Evolutionary conservation across 345 rosid genomes (phyloP), one percentile per base, ranked within the genome.

Genomic region (Punica granatum): DNA sequence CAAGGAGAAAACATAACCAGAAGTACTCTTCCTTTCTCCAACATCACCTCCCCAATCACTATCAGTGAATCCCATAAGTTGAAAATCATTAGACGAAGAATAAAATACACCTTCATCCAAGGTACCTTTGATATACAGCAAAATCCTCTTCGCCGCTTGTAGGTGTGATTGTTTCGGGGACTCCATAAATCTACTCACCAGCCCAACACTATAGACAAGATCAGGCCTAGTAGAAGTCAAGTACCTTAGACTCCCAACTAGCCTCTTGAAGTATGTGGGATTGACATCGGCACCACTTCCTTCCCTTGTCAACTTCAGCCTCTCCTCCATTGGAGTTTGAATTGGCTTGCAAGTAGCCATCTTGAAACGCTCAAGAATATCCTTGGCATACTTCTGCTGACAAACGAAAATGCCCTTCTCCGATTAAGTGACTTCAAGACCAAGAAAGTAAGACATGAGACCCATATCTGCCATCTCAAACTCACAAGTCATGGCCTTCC

Each of bases 391-490:
- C 32, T 21, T 62, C 44, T 61, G 46, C n/a, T 3, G 60, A 16
- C 9, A 44, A 28, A 43, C 25, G 16, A 65, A 65, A 23, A 65
- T 41, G 3, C 56, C 56, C 39, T 5, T 8, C 7, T 6, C 1
- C 1, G n/a, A 33, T 63, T 69, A 37, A 6, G 25, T 1, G 31
- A 46, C 49, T 61, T 69, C 8, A 25, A 69, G 33, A 31, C 73
- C 53, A 23, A 62, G 42, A 48, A 70, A 70, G n/a, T 23, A 63
- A 2, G 46, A 26, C 61, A 70, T 69, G 14, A 61, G 25, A 6
- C 67, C 48, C 7, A 61, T 56, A 69, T 48, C 33, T 7, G 49
- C 16, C 67, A 62, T 69, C 15, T 46, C 66, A 34, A 62, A 48
- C 34, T 61, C 60, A n/a, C 11, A n/a, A 25, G 21, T 49, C 56